Conservation (phyloP, 306 rosid species). For the Neltuma alba region DNA sequence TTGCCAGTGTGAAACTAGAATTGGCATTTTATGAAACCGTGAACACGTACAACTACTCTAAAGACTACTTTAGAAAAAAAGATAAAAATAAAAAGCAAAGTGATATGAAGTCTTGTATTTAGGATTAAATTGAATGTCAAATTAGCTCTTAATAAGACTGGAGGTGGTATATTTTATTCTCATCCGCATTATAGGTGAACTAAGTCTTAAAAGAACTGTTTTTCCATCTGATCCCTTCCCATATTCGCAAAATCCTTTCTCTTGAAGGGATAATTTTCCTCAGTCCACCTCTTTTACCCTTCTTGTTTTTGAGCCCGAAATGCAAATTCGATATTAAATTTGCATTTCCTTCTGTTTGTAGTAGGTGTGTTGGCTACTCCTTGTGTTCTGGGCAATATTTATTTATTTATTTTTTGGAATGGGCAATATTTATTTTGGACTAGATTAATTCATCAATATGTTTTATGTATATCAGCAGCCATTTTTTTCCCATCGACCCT, state of each 20-base stretch:
- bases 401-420: background rate
- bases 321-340: constrained; percentile 1
- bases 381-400: background rate
- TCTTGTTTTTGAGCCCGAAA: background rate
- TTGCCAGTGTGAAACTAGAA: background rate
- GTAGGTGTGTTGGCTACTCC: background rate
- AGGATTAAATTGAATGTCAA: no score
- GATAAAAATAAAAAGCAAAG: no score
- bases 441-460: background rate
- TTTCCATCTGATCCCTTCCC: background rate
- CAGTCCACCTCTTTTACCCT: background rate
- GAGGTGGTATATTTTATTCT: background rate
- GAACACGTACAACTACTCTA: no score
- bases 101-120: no score
- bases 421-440: background rate
- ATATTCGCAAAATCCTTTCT: background rate
- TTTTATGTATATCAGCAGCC: background rate
- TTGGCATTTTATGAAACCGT: no score
- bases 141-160: no score
- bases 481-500: background rate
- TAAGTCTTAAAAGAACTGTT: background rate
- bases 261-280: background rate
- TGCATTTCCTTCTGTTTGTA: background rate
- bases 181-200: background rate
- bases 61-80: no score